These are phyloP conservation scores for Clavariopsis aquatica DNA, from an alignment of 495 filamentous ascomycete genomes.

Conservation along the genomic window DNA sequence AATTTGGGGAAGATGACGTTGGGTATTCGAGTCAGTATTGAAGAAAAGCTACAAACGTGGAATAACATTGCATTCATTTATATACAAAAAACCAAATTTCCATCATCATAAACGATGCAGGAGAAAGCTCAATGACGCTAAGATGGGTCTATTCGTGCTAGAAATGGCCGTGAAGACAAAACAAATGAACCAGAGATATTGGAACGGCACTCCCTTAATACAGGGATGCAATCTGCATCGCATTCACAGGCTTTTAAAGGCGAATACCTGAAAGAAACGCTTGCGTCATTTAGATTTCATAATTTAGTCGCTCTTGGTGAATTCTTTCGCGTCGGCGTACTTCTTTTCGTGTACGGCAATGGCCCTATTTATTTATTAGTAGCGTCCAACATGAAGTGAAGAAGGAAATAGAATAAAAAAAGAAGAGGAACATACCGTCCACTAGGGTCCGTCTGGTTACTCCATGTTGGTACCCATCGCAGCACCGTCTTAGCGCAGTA, in stretches of 20 bases:
- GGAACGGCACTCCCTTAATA: too few relatives aligned
- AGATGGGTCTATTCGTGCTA: background rate
- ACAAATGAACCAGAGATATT: background rate
- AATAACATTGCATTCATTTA: background rate
- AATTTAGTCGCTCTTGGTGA: background rate
- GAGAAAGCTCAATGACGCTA: background rate
- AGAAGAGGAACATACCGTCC: slow-evolving; percentile 66
- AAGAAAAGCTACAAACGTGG: too few relatives aligned
- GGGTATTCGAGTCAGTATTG: too few relatives aligned
- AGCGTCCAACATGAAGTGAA: background rate
- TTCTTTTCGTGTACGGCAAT: slow-evolving; percentile 38
- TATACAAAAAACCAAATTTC: slow-evolving; percentile 12
- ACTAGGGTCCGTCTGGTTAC: slow-evolving; percentile 90
- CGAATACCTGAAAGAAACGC: background rate
- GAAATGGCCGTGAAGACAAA: background rate
- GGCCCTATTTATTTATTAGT: slow-evolving; percentile 28
- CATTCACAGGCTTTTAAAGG: background rate
- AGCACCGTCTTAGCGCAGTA: slow-evolving; percentile 89
- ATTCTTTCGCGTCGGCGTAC: slow-evolving; percentile 28
- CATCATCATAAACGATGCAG: background rate
- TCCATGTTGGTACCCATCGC: slow-evolving; percentile 98
- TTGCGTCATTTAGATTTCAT: background rate
- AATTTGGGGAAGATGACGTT: too few relatives aligned
- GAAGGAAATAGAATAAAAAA: background rate
- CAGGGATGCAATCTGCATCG: background rate